Conservation (phyloP, 306 rosid genomes). For the Castanea crenata region DNA sequence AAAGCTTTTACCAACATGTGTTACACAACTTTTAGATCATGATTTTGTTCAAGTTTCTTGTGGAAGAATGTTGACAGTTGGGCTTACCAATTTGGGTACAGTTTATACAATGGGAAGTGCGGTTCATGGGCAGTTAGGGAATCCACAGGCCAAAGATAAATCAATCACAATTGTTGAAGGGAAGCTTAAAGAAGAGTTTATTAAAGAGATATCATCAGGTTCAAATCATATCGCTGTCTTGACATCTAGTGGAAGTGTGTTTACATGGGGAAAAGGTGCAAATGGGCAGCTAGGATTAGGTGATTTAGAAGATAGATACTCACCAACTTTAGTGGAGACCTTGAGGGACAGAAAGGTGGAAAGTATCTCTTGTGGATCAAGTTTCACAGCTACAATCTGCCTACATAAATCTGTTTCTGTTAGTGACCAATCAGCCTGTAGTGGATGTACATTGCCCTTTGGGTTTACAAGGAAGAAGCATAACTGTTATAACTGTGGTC, state of each 20-base stretch:
- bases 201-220: conserved; percentile 62
- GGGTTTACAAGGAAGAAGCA: conserved; percentile 84
- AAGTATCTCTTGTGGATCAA: conserved; percentile 70
- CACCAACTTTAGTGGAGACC: conserved; percentile 66
- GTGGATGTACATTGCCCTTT: conserved; percentile 70
- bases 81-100: conserved; percentile 66
- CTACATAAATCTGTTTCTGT: conserved; percentile 70
- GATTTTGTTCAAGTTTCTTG: conserved; percentile 83
- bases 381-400: conserved; percentile 75
- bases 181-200: conserved; percentile 72
- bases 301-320: conserved; percentile 54
- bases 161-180: conserved; percentile 62
- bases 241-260: conserved; percentile 62
- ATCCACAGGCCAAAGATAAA: conserved; percentile 53
- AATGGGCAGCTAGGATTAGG: conserved; percentile 82
- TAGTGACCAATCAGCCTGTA: conserved; percentile 66
- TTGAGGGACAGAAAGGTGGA: conserved; percentile 61
- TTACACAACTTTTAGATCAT: conserved; percentile 65
- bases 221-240: conserved; percentile 69
- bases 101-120: conserved; percentile 75
- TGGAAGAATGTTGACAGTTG: conserved; percentile 74
- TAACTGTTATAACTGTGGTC: conserved; percentile 84
- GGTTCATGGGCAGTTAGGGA: conserved; percentile 71
- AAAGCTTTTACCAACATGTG: conserved; percentile 72
- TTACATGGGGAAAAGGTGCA: conserved; percentile 78